phyloP scores from a whole-genome alignment of 495 filamentous ascomycete genomes.

The Glarea lozoyensis region DNA sequence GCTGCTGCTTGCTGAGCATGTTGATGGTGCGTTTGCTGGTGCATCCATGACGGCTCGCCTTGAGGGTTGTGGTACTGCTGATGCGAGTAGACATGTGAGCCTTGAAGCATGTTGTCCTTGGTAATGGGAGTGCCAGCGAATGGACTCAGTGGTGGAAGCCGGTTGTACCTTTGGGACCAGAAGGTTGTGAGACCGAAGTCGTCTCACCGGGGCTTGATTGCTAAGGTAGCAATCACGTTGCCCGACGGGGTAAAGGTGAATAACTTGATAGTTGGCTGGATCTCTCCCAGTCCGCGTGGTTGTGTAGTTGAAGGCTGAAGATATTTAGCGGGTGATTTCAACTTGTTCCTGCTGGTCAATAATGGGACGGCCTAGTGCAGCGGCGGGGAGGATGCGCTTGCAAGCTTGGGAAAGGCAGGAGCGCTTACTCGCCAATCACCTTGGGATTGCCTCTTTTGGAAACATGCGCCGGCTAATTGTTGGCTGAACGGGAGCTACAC shows the following conservation, averaged over 20 bases:
- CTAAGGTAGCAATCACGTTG: constrained; percentile 1
- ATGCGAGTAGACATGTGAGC: constrained; percentile 53
- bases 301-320: not conserved
- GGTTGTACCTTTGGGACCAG: not conserved
- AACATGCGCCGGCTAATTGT: no score
- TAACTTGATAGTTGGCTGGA: not conserved
- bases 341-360: not conserved
- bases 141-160: not conserved
- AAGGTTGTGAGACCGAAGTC: not conserved
- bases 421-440: not conserved
- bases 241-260: not conserved
- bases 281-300: no score
- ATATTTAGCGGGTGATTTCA: not conserved
- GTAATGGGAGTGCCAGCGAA: not conserved
- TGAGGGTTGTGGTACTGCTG: constrained; percentile 70
- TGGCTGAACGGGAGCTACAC: no score
- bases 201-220: constrained; percentile 4
- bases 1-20: constrained; percentile 52
- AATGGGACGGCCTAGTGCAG: not conserved
- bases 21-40: constrained; percentile 60
- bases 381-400: not conserved
- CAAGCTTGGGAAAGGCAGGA: not conserved
- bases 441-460: no score
- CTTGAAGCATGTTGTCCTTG: constrained; percentile 17
- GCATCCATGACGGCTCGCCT: constrained; percentile 71